A percentile compares a stretch with the other conserved stretches of the same genome.
Evolutionary conservation across 257 asterid genomes (phyloP).

Genomic region (Plectranthus barbatus): DNA sequence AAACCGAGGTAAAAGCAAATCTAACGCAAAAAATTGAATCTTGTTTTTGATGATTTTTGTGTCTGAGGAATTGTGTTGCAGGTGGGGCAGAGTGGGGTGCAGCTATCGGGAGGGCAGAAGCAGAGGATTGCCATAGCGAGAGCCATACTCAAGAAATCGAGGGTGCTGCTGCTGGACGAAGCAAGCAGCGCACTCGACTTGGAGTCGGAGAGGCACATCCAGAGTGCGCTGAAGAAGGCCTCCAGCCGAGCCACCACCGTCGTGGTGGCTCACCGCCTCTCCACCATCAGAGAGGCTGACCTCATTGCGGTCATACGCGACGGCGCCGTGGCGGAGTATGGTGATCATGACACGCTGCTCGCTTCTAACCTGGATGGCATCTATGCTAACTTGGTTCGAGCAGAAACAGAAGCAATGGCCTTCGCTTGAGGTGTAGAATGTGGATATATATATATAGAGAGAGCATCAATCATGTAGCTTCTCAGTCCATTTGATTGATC

Average conservation of each 20-base stretch:
- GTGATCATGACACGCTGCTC: constrained; percentile 55
- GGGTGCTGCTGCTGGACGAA: constrained; percentile 60
- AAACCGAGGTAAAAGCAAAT: constrained; percentile 54
- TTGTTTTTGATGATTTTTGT: not conserved
- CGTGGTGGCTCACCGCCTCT: constrained; percentile 80
- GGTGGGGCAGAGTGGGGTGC: constrained; percentile 82
- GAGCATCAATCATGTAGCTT: no score
- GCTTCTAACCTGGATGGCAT: constrained; percentile 45
- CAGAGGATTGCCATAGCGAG: constrained; percentile 88
- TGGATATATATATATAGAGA: not conserved
- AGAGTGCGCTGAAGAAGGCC: constrained; percentile 55
- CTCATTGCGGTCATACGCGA: constrained; percentile 55
- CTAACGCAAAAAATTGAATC: not conserved
- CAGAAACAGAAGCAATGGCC: constrained; percentile 75
- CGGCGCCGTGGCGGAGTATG: constrained; percentile 63
- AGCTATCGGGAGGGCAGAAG: constrained; percentile 84
- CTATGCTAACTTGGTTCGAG: constrained; percentile 58
- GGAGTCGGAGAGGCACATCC: constrained; percentile 75
- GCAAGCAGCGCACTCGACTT: constrained; percentile 85
- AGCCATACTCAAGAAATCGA: constrained; percentile 61
- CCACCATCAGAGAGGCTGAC: constrained; percentile 62
- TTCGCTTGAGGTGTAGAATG: constrained; percentile 30
- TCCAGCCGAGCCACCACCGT: constrained; percentile 58
- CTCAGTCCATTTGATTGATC: not conserved
- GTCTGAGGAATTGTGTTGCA: not conserved